Base-by-base conservation (phyloP, 2,329 filamentous ascomycete genomes). In the Sporothrix pallida region DNA sequence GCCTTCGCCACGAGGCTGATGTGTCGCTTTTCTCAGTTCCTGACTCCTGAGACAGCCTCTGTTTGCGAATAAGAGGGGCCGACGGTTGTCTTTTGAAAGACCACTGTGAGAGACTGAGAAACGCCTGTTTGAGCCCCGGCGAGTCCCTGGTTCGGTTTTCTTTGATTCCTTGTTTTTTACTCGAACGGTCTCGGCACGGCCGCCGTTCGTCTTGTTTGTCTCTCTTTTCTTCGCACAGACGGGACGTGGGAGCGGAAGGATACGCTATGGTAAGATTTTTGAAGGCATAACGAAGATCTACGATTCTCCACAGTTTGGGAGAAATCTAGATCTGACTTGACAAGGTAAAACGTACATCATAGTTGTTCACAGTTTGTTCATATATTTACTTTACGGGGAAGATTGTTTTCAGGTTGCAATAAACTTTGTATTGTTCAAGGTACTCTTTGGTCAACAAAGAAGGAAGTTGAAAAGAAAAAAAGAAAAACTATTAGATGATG, bases 61-160 rank as follows among this genome's bases (percentile, higher is more conserved):
- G 62, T 67, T 67, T 67, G 62, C 62, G 62, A 67, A 67, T 67
- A 67, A 46, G 42, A 67, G 62, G 62, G 60, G 62, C 42, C 20
- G 12, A 17, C 42, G 20, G 13, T 3, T 23, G 4, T 13, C 54
- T 17, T 58, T 58, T 50, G 48, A 0, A 4, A 26, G 52, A 31
- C 23, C 3, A 13, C 54, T 58, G 31, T 37, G 31, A 37, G 31
- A 37, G 31, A 37, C 31, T 37, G 31, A 37, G 31, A 37, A 37
- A 37, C 31, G 31, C 31, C 4, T 37, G 54, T 58, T 15, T 31
- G 54, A 31, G 23, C 23, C 3, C 3, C 2, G 23, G 50, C 23
- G 31, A 8, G n/a, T 67, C 15, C 37, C 42, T 67, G 62, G 62
- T 44, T 48, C n/a, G 3, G 12, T 10, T 44, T 9, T 15, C 6